A percentile compares a stretch with the other conserved stretches of the same genome.
These are phyloP conservation scores for Ajuga reptans DNA, from an alignment of 305 asterid species.

Conservation along the genomic window DNA sequence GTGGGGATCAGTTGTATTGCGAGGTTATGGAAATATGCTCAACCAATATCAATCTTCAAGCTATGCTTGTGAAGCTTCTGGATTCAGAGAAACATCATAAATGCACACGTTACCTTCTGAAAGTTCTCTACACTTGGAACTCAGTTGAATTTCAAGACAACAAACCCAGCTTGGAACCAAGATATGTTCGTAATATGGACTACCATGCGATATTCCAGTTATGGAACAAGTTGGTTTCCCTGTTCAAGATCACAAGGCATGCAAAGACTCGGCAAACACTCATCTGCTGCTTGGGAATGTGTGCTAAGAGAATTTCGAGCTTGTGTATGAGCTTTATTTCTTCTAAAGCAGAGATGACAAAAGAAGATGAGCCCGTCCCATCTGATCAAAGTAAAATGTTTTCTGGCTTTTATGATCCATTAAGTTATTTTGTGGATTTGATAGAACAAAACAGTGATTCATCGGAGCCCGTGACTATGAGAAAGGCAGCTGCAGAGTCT, in stretches of 20 bases:
- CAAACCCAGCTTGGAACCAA: constrained; percentile 27
- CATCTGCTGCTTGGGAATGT: constrained; percentile 84
- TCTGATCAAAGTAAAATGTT: constrained; percentile 25
- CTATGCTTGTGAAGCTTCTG: constrained; percentile 48
- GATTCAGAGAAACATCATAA: constrained; percentile 66
- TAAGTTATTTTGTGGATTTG: constrained; percentile 55
- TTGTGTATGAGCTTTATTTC: constrained; percentile 36
- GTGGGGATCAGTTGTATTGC: constrained; percentile 28
- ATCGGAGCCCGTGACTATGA: constrained; percentile 66
- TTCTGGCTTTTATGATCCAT: constrained; percentile 37
- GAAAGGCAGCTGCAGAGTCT: constrained; percentile 86
- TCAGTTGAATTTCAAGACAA: constrained; percentile 35
- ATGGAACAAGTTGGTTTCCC: constrained; percentile 69
- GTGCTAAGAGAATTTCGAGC: constrained; percentile 47
- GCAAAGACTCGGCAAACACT: constrained; percentile 64
- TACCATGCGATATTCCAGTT: constrained; percentile 41
- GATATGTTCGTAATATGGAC: constrained; percentile 50
- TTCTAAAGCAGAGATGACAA: constrained; percentile 24
- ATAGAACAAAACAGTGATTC: constrained; percentile 56
- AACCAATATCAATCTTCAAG: constrained; percentile 51
- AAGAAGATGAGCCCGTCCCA: constrained; percentile 23
- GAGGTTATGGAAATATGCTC: constrained; percentile 43
- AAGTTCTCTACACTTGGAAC: constrained; percentile 77
- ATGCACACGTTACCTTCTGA: constrained; percentile 64
- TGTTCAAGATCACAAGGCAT: constrained; percentile 63